Evolutionary conservation across 2,329 filamentous ascomycete genomes (phyloP).

Genomic region (Sporothrix euskadiensis): DNA sequence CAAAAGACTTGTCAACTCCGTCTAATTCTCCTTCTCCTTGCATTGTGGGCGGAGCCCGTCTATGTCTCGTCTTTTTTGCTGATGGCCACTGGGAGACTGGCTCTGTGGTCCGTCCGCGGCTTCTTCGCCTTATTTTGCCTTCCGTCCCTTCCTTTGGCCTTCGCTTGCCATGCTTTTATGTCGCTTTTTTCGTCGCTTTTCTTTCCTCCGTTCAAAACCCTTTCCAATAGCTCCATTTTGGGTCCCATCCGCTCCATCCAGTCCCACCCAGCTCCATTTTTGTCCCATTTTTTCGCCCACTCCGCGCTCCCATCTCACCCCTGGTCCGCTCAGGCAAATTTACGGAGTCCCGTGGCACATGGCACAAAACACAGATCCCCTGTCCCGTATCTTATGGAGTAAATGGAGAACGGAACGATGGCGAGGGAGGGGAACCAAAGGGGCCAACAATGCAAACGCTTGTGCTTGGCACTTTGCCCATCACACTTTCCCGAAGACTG

Average conservation of each 20-base stretch:
- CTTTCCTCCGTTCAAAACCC: not conserved
- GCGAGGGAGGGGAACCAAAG: not conserved
- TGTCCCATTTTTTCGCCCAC: slow-evolving; percentile 6
- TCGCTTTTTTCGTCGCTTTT: not conserved
- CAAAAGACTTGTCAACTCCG: not conserved
- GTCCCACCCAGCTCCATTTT: not conserved
- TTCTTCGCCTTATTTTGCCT: not conserved
- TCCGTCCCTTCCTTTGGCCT: not conserved
- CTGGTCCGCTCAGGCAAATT: not conserved
- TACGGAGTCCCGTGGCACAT: slow-evolving; percentile 17
- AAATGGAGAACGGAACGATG: not conserved
- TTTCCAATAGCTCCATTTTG: not conserved
- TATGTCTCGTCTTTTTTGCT: not conserved
- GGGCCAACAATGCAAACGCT: not conserved
- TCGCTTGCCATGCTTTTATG: not conserved
- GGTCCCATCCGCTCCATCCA: not conserved
- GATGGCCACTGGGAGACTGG: not conserved
- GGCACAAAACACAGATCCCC: slow-evolving; percentile 15
- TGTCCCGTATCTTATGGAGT: slow-evolving; percentile 13
- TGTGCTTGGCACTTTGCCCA: slow-evolving; percentile 7
- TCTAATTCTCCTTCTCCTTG: not conserved
- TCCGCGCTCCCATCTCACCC: not conserved
- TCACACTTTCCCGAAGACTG: not conserved
- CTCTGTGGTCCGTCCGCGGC: not conserved
- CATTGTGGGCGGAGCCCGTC: not conserved